Conservation (phyloP, 169 alveolate species). For the Plasmodium vivax region DNA sequence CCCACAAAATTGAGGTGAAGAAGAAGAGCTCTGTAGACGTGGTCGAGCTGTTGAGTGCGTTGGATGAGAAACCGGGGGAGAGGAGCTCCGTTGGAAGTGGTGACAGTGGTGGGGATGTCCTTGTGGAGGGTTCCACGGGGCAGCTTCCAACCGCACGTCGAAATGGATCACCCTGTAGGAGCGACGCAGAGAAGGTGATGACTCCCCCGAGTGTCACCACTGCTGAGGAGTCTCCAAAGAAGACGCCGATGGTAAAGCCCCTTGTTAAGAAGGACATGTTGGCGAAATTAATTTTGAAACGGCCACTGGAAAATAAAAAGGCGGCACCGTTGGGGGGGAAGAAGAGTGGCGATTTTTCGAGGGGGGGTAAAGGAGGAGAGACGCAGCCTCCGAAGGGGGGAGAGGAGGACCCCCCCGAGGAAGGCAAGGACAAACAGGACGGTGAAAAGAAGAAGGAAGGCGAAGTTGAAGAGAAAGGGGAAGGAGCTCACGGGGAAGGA, state of each 20-base stretch:
- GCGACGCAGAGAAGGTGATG: not conserved
- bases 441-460: not conserved
- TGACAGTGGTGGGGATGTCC: not conserved
- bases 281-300: not conserved
- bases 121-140: not conserved
- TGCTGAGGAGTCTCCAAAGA: not conserved
- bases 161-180: not conserved
- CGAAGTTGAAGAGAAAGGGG: not conserved
- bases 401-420: not conserved
- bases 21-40: not conserved
- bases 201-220: not conserved
- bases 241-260: not conserved
- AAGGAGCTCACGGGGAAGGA: not conserved
- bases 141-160: no score
- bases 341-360: not conserved
- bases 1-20: not conserved
- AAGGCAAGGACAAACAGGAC: not conserved
- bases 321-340: not conserved
- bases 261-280: not conserved
- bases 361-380: not conserved
- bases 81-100: not conserved
- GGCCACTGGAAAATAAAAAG: not conserved
- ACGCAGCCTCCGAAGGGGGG: not conserved
- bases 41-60: not conserved
- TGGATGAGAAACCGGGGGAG: not conserved